Evolutionary conservation across 2,329 filamentous ascomycete genomes (phyloP), one percentile per base, ranked within the genome.

Genomic region (Diaporthe sp.): DNA sequence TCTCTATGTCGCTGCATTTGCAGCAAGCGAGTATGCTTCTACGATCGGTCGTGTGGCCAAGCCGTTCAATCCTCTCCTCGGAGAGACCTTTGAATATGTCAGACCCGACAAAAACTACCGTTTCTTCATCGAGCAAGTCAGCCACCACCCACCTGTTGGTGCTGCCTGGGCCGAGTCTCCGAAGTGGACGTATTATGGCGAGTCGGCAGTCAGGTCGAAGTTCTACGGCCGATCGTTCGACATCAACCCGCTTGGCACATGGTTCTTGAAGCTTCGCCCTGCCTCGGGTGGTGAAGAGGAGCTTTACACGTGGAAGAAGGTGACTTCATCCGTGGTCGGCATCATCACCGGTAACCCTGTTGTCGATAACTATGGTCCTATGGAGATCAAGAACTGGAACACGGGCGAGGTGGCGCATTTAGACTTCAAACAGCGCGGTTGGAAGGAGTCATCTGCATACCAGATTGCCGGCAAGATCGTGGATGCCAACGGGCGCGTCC

Each of bases 151-250:
- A 40, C 97, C 97, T 0, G 90, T 99, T 79, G 96, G 97, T 78
- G 97, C 97, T 25, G 96, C 95, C 0, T 97, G 94, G 88, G 96
- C 96, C 12, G 97, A 99, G 84, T 93, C 95, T 6, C 91, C 96
- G 19, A 95, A 94, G 79, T 99, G 97, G 97, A 96, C 96, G 72
- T 99, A 99, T 86, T 98, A 94, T 87, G 97, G 97, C 76, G 97
- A 99, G 85, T 97, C 95, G 38, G 93, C 95, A 13, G 95, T 98
- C 76, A 96, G 95, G 84, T 98, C 96, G 55, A 98, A 98, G 83
- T 99, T 99, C 82, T 97, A 98, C 81, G 97, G 97, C 79, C 97
- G 96, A 82, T 98, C 96, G 0, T 98, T 99, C 81, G 97, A 99
- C 79, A 95, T 98, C 83, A 97, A 98, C 80, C 96, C 95, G 4